Evolutionary conservation across 1,139 yeast genomes (phyloP), one percentile per base, ranked within the genome.

Genomic region (Protomyces gravidus): DNA sequence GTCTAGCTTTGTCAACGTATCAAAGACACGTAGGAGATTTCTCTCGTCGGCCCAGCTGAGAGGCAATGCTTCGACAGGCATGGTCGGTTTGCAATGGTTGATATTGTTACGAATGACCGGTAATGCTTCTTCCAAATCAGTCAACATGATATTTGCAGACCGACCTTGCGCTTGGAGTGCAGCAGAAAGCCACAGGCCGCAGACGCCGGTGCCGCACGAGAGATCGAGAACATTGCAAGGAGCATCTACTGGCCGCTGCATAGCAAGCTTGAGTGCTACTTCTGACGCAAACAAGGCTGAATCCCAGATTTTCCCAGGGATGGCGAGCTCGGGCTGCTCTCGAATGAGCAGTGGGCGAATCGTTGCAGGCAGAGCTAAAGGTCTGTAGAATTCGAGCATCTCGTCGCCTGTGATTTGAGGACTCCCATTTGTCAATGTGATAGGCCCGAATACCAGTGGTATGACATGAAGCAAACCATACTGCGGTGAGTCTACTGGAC

Each of bases 241-340:
- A 28, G 33, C 19, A 11, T n/a, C 7, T 7, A 15, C 9, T 13
- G 19, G 11, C 23, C 25, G 23, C n/a, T 11, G 6, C 13, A n/a
- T 9, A n/a, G 47, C 13, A 15, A 19, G 32, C 26, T 11, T 21
- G 15, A 21, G 52, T 13, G 59, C 60, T 1, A 64, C 59, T 11
- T 26, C 46, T 11, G 51, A 25, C 11, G 61, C 60, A 45, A 63
- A 63, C 19, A 57, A 55, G n/a, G 65, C 65, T 2, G 65, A 63
- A 32, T 63, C 65, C 65, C 65, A 63, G 4, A 63, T 51, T 39
- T 63, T 63, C 17, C 65, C 65, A 1, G 64, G 64, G 15, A 63
- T 45, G 46, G 65, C 49, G 59, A 63, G n/a, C 45, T 32, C 46
- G 55, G 61, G 50, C 50, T 63, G 21, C 49, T 53, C 59, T 11